These are phyloP conservation scores for Boletales sp. DNA, from an alignment of 768 basidiomycete species.

Conservation along the genomic window DNA sequence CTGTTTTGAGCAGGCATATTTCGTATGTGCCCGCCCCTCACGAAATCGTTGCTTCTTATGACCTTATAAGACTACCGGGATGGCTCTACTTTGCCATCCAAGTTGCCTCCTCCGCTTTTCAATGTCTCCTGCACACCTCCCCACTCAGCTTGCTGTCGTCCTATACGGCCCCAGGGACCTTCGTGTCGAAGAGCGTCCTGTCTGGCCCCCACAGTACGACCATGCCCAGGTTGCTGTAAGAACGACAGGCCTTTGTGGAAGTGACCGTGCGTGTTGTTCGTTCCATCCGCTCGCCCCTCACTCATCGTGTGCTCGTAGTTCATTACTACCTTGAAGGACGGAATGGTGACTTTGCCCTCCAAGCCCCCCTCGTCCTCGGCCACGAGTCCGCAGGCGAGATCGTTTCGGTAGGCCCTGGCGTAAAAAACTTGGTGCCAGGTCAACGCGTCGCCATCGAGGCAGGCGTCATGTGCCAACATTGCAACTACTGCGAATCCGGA, in stretches of 20 bases:
- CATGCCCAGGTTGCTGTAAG: conserved; percentile 78
- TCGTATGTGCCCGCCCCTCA: conserved; percentile 31
- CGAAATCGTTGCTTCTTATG: conserved; percentile 30
- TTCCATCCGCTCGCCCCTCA: background rate
- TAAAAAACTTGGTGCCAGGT: conserved; percentile 61
- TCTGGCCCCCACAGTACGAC: conserved; percentile 67
- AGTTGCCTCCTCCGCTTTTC: conserved; percentile 13
- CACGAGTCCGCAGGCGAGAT: conserved; percentile 91
- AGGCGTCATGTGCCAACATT: conserved; percentile 81
- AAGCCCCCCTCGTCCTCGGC: conserved; percentile 84
- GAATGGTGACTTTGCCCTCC: conserved; percentile 90
- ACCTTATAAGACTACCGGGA: conserved; percentile 33
- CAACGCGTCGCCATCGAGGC: conserved; percentile 93
- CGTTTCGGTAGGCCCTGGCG: conserved; percentile 76
- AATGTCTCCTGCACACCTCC: conserved; percentile 49
- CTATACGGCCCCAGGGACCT: conserved; percentile 84
- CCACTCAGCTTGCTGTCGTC: conserved; percentile 67
- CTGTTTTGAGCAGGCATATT: conserved; percentile 23
- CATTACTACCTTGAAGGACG: conserved; percentile 89
- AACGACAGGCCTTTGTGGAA: conserved; percentile 89
- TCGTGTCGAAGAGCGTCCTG: conserved; percentile 67
- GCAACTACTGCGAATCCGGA: conserved; percentile 64
- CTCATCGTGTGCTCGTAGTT: conserved; percentile 42
- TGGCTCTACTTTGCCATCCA: conserved; percentile 22
- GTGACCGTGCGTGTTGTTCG: conserved; percentile 54